Evolutionary conservation across 208 protist genomes (phyloP), one percentile per base, ranked within the genome.

Genomic region (Crithidia brevicula): DNA sequence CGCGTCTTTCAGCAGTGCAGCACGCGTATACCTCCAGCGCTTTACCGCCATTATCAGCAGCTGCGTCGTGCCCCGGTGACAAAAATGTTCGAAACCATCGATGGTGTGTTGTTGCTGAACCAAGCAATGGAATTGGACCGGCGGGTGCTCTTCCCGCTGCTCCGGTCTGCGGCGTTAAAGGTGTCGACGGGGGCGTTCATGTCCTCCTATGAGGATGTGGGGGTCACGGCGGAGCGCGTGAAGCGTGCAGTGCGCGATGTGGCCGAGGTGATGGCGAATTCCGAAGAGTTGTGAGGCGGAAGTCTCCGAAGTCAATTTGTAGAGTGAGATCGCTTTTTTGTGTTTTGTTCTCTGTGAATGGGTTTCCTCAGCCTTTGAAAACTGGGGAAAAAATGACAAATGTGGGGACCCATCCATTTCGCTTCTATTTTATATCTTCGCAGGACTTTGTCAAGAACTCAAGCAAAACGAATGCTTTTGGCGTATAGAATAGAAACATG

Each of bases 71-170:
- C 77, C 22, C 83, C 84, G 1, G 77, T 89, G 1, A 67, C 69
- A n/a, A 61, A 69, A 28, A 72, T 96, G 51, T 81, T 82, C 33
- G 53, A 64, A 9, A 16, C 61, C 8, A 67, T 94, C 30, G 86
- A 93, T 33, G 86, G 87, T 4, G 88, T 96, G 22, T 46, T 86
- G 23, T 77, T 96, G 20, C 38, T 96, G 65, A 96, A 96, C 61
- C 74, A 94, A 50, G 83, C 72, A 13, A 31, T 69, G 9, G 88
- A 96, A 77, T 67, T 96, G 45, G 85, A 94, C 56, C 56, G 60
- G 0, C 47, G 47, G 0, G 60, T 96, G 22, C 67, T 94, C 4
- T 91, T 96, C 53, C 89, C 82, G 0, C 68, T 96, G 63, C 67
- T 96, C 11, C 78, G 77, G 34, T 92, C 85, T 0, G 88, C 91